These are phyloP conservation scores for Podospora conica DNA, from an alignment of 495 filamentous ascomycete species.

Conservation along the genomic window DNA sequence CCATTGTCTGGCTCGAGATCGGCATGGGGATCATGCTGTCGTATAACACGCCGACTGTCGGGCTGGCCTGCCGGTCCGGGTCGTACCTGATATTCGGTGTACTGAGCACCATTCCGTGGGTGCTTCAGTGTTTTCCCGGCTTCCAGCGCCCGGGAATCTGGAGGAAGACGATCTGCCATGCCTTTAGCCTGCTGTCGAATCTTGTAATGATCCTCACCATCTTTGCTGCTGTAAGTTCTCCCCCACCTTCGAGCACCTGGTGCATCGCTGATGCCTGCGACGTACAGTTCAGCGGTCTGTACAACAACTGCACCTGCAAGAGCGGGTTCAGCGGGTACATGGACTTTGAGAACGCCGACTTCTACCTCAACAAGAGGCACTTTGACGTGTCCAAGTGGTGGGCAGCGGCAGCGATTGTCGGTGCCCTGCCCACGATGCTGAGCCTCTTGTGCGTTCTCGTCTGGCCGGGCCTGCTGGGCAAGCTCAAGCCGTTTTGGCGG, in stretches of 20 bases:
- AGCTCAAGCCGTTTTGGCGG: slow-evolving; percentile 3
- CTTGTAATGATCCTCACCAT: not conserved
- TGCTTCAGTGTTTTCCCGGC: slow-evolving; percentile 6
- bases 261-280: not conserved
- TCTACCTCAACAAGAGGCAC: slow-evolving; percentile 7
- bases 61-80: slow-evolving; percentile 44
- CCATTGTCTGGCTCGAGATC: slow-evolving; percentile 28
- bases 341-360: slow-evolving; percentile 21
- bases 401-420: slow-evolving; percentile 1
- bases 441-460: not conserved
- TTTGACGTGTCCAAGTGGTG: slow-evolving; percentile 13
- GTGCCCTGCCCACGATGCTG: not conserved
- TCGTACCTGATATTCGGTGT: slow-evolving; percentile 40
- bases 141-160: not conserved
- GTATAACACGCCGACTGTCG: slow-evolving; percentile 43
- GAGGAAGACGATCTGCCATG: not conserved
- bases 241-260: not conserved
- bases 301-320: slow-evolving; percentile 18
- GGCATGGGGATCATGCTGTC: slow-evolving; percentile 40
- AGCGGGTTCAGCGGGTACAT: slow-evolving; percentile 22
- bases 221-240: slow-evolving; percentile 16
- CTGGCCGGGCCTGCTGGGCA: not conserved
- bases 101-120: slow-evolving; percentile 24
- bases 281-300: slow-evolving; percentile 35
- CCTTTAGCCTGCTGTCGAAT: slow-evolving; percentile 1